Conservation (phyloP, 352 stramenopile species). For the Globisporangium megalacanthum region DNA sequence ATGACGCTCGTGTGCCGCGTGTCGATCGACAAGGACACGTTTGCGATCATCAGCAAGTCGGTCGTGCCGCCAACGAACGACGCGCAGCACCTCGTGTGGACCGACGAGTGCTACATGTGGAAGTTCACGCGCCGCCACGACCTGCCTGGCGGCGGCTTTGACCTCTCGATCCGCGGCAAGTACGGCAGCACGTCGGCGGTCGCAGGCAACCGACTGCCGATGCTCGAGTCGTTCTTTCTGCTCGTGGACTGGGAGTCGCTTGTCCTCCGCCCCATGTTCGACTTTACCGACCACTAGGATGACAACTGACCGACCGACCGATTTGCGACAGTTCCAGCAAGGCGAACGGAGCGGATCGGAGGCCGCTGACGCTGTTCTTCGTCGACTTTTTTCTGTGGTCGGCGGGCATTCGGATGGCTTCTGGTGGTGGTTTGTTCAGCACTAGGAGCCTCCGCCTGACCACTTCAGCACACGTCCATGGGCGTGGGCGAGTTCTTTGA, state of each 20-base stretch:
- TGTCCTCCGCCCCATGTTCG: constrained; percentile 73
- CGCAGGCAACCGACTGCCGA: constrained; percentile 72
- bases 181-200: constrained; percentile 82
- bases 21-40: constrained; percentile 79
- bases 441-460: too few relatives aligned
- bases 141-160: constrained; percentile 57
- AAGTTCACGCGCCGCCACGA: constrained; percentile 60
- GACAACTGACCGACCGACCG: too few relatives aligned
- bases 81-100: constrained; percentile 84
- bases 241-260: constrained; percentile 84
- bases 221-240: constrained; percentile 84
- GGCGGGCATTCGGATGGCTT: too few relatives aligned
- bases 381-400: too few relatives aligned
- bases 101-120: constrained; percentile 84
- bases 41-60: constrained; percentile 79
- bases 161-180: constrained; percentile 69
- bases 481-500: background rate
- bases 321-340: too few relatives aligned
- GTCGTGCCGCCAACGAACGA: constrained; percentile 74
- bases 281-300: constrained; percentile 38
- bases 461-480: too few relatives aligned
- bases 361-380: too few relatives aligned
- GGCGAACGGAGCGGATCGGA: background rate
- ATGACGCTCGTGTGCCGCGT: constrained; percentile 81
- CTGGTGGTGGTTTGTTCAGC: too few relatives aligned